These are phyloP conservation scores for Aphanocladium album DNA, from an alignment of 2,329 filamentous ascomycete genomes.

Conservation along the genomic window DNA sequence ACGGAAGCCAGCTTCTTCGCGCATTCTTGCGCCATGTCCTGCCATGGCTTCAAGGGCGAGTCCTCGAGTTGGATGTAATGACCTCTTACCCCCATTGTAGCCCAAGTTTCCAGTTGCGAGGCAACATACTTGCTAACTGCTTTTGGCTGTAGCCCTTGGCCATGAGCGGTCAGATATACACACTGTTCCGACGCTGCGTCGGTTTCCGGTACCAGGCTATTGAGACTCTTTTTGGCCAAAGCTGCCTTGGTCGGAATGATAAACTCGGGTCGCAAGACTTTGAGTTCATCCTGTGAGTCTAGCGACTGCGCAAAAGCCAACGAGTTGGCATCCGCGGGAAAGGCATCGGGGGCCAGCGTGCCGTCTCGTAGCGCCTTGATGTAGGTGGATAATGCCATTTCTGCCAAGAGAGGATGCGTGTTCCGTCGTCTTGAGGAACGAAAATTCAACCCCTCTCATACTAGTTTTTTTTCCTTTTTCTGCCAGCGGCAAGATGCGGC, in stretches of 20 bases:
- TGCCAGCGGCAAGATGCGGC: too few relatives aligned
- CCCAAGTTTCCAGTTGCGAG: conserved; percentile 76
- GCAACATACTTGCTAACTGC: conserved; percentile 61
- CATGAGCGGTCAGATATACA: conserved; percentile 87
- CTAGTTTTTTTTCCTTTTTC: too few relatives aligned
- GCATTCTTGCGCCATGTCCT: conserved; percentile 72
- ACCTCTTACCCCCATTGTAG: conserved; percentile 76
- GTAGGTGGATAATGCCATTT: neutral
- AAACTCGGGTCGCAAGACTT: conserved; percentile 62
- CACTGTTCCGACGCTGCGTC: conserved; percentile 31
- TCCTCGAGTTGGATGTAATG: conserved; percentile 69
- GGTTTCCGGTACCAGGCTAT: conserved; percentile 18
- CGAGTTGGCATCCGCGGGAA: conserved; percentile 42
- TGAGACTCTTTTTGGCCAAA: conserved; percentile 48
- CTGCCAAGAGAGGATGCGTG: too few relatives aligned
- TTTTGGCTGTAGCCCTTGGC: conserved; percentile 75
- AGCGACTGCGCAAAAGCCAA: conserved; percentile 45
- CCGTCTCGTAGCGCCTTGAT: neutral
- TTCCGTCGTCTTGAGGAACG: too few relatives aligned
- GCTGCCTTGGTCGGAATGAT: conserved; percentile 70
- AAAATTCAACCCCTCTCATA: too few relatives aligned
- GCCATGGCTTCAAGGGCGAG: conserved; percentile 65
- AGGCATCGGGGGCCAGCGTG: neutral
- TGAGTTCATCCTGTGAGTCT: conserved; percentile 55
- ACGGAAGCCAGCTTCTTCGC: conserved; percentile 64